Base-by-base conservation (phyloP, 2,329 filamentous ascomycete species). In the Scedosporium apiospermum region DNA sequence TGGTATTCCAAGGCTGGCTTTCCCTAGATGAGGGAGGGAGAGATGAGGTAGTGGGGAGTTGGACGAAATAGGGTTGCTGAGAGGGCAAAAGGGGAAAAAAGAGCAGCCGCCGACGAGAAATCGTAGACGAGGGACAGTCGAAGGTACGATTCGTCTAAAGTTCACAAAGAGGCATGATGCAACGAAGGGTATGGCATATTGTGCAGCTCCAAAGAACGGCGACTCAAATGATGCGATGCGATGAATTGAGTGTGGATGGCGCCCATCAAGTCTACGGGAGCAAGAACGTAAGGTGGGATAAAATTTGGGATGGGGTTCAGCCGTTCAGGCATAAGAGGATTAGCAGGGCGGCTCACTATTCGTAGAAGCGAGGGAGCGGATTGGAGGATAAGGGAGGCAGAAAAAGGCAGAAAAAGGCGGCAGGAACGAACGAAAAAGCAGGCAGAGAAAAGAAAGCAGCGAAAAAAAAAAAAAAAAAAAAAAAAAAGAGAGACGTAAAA, bases 291-390 rank as follows among this genome's bases (percentile, higher is more conserved):
- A 51, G 26, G 59, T 61, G 59, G 59, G 59, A 61, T 61, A 61
- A 61, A 61, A 51, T 61, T 61, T 61, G 44, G 59, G 59, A 51
- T 38, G 59, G 44, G 42, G 59, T 61, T 38, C 34, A 14, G 34
- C 34, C 34, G 34, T 38, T 38, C 59, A 51, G 44, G 59, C 58
- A 53, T 23, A 23, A n/a, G 59, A 61, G 59, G 41, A 46, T 46
- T 21, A 34, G 30, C 26, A 41, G 44, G 57, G 57, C 23, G 23
- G 51, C 51, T 16, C 23, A 23, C 51, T 55, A 38, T 38, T 38
- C 34, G 34, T 23, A 12, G 23, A 26, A 55, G 18, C 51, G 30
- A 23, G 41, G 27, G 55, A 44, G 27, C 6, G 14, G 14, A 62
- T 41, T 23, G 14, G 18, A 21, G 55, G 61, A 27, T 44, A 42